A percentile compares a stretch with the other conserved stretches of the same genome.
Conservation (phyloP, 306 rosid genomes). For the Aeschynomene evenia region DNA sequence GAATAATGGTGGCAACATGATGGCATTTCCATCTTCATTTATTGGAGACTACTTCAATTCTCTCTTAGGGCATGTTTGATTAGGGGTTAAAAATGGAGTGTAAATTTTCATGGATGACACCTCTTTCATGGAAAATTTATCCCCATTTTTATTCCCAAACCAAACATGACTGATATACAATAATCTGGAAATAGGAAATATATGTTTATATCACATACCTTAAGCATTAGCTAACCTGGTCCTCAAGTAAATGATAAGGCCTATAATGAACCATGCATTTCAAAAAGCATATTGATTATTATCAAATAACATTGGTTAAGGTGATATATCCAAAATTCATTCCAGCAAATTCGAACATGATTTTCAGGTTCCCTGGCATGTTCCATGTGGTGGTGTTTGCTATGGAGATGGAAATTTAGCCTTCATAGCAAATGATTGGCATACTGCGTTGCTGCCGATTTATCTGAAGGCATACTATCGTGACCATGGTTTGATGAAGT, state of each 20-base stretch:
- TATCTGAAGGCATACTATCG: slow-evolving; percentile 88
- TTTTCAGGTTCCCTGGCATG: slow-evolving; percentile 92
- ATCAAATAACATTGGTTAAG: background rate
- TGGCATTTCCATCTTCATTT: slow-evolving; percentile 21
- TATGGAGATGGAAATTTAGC: slow-evolving; percentile 99
- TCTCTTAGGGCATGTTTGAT: too few species aligned
- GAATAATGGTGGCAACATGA: background rate
- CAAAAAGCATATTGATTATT: slow-evolving; percentile 20
- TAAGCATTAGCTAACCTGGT: background rate
- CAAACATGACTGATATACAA: too few species aligned
- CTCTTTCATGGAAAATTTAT: too few species aligned
- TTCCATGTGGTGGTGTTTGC: slow-evolving; percentile 92
- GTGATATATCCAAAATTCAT: slow-evolving; percentile 12
- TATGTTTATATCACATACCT: background rate
- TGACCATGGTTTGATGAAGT: slow-evolving; percentile 77
- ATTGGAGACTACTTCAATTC: slow-evolving; percentile 17
- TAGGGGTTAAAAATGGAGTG: too few species aligned
- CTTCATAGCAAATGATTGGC: slow-evolving; percentile 98
- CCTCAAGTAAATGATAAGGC: slow-evolving; percentile 2
- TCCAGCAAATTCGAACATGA: slow-evolving; percentile 3
- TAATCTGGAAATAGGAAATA: background rate
- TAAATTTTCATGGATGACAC: too few species aligned
- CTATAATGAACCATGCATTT: background rate
- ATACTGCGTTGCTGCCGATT: slow-evolving; percentile 90
- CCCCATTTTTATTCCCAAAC: too few species aligned